A percentile compares a stretch with the other conserved stretches of the same genome.
Conservation (phyloP, 139 green algal genomes). For the Chlamydomonas sphaeroides region DNA sequence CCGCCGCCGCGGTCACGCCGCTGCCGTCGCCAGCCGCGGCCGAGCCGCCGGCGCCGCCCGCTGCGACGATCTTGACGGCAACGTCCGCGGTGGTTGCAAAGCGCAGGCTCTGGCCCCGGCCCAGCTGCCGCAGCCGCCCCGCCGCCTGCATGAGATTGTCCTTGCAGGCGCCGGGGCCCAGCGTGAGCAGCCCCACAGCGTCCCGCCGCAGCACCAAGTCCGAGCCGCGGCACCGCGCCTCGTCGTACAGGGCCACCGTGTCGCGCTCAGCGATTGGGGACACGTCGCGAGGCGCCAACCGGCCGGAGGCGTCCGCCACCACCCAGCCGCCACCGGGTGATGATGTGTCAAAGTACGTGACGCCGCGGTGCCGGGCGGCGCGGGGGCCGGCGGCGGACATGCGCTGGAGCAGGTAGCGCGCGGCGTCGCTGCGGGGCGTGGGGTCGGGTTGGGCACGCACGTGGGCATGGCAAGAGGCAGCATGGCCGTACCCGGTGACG, state of each 20-base stretch:
- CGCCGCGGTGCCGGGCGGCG: conserved; percentile 42
- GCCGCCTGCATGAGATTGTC: conserved; percentile 64
- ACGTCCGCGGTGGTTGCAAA: conserved; percentile 32
- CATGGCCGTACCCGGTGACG: no score
- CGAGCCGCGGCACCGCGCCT: conserved; percentile 58
- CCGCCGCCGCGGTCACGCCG: not conserved
- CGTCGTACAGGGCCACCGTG: conserved; percentile 63
- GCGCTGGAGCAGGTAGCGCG: conserved; percentile 26
- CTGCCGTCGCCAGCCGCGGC: no score
- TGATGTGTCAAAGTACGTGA: conserved; percentile 50
- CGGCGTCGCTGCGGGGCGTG: not conserved
- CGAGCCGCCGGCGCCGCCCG: no score
- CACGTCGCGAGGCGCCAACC: not conserved
- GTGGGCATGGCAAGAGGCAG: no score
- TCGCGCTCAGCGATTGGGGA: conserved; percentile 55
- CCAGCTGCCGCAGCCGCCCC: conserved; percentile 52
- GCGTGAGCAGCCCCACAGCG: conserved; percentile 61
- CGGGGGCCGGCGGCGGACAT: not conserved
- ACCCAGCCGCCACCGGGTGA: not conserved
- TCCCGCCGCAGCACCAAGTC: conserved; percentile 50
- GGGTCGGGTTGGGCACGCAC: no score
- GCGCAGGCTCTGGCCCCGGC: conserved; percentile 45
- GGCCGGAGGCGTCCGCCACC: conserved; percentile 42
- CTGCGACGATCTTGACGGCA: not conserved
- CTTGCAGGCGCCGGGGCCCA: conserved; percentile 54